Evolutionary conservation across 805 yeast genomes (phyloP).

Genomic region (Metschnikowia matae): DNA sequence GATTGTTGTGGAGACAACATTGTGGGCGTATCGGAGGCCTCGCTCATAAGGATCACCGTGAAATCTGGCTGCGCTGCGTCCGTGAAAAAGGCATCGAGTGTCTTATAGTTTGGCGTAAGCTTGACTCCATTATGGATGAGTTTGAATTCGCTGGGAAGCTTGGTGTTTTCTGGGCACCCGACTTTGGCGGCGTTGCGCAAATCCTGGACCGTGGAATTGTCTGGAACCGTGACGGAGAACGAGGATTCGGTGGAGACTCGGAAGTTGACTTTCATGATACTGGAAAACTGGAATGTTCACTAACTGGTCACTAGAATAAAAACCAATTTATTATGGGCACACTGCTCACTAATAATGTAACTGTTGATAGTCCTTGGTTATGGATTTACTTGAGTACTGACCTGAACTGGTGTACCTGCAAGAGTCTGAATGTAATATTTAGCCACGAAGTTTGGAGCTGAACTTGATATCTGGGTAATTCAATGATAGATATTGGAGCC

Average conservation of each 20-base stretch:
- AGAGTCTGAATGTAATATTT: too few relatives aligned
- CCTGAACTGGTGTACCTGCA: too few relatives aligned
- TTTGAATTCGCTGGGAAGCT: slow-evolving; percentile 36
- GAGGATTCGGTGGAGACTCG: slow-evolving; percentile 44
- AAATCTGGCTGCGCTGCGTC: slow-evolving; percentile 12
- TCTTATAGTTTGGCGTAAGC: slow-evolving; percentile 26
- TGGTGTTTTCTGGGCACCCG: slow-evolving; percentile 27
- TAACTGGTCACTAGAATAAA: background rate
- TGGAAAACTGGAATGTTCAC: background rate
- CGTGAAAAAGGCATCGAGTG: slow-evolving; percentile 19
- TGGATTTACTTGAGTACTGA: too few relatives aligned
- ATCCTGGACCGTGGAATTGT: slow-evolving; percentile 50
- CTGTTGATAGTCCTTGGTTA: too few relatives aligned
- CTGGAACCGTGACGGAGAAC: slow-evolving; percentile 47
- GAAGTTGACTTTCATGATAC: slow-evolving; percentile 45
- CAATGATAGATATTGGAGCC: too few relatives aligned
- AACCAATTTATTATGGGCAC: background rate
- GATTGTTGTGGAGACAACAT: slow-evolving; percentile 18
- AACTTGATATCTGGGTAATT: too few relatives aligned
- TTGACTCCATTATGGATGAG: slow-evolving; percentile 38
- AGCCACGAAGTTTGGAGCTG: too few relatives aligned
- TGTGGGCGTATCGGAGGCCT: slow-evolving; percentile 23
- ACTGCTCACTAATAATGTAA: too few relatives aligned
- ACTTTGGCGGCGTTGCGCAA: slow-evolving; percentile 45
- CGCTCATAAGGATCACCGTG: slow-evolving; percentile 26